Evolutionary conservation across 2,329 filamentous ascomycete genomes (phyloP).

Genomic region (Aspergillus spinulosporus): DNA sequence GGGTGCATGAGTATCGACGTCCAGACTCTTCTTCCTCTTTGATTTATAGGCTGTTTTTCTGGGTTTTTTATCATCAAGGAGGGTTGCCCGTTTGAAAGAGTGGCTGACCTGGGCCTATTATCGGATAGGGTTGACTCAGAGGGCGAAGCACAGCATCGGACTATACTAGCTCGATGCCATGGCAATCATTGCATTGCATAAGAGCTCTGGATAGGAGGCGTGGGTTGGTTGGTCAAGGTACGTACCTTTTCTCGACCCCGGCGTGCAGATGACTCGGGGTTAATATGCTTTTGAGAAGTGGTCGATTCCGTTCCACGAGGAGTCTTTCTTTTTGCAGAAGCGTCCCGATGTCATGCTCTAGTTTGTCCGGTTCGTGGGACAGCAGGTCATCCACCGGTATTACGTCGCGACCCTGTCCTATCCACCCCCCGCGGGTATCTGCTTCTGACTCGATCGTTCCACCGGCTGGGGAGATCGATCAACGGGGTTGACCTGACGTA

Average conservation of each 20-base stretch:
- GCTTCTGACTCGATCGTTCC: not conserved
- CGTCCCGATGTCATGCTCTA: not conserved
- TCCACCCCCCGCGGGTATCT: not conserved
- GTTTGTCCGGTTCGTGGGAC: constrained; percentile 13
- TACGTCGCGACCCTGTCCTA: not conserved
- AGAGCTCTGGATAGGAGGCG: constrained; percentile 10
- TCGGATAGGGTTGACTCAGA: constrained; percentile 13
- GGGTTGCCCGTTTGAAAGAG: not conserved
- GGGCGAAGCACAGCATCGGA: constrained; percentile 18
- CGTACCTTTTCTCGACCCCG: constrained; percentile 1
- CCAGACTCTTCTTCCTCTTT: not conserved
- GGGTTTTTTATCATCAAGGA: not conserved
- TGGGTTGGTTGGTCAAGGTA: constrained; percentile 16
- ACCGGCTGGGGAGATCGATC: constrained; percentile 4
- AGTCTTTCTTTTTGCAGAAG: constrained; percentile 6
- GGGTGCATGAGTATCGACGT: not conserved
- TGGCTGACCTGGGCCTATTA: constrained; percentile 6
- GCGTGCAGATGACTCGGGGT: constrained; percentile 23
- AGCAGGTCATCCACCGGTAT: constrained; percentile 10
- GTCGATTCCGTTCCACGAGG: constrained; percentile 9
- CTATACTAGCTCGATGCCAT: constrained; percentile 21
- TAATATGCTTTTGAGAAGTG: constrained; percentile 19
- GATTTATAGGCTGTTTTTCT: not conserved
- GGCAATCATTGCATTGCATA: constrained; percentile 26
- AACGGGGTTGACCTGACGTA: not conserved